phyloP scores from a whole-genome alignment of 169 alveolate genomes.

The Amoebophrya sp. region DNA sequence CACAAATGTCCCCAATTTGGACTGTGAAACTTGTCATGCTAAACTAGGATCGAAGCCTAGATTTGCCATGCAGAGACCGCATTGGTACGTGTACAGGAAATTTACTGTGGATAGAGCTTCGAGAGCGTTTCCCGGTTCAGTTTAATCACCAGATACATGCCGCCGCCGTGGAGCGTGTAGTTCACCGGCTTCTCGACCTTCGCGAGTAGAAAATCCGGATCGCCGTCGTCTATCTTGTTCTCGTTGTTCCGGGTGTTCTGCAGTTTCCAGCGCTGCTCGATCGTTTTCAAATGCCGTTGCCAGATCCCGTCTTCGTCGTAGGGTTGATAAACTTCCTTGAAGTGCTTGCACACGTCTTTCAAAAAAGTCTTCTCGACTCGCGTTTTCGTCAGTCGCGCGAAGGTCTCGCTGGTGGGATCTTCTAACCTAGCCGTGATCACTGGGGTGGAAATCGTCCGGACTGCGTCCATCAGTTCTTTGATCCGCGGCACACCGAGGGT shows the following conservation, averaged over 20 bases:
- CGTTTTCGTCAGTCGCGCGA: slow-evolving; percentile 71
- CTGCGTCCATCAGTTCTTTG: slow-evolving; percentile 95
- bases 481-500: slow-evolving; percentile 98
- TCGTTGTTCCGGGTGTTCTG: neutral
- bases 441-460: slow-evolving; percentile 91
- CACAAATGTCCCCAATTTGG: no score
- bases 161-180: slow-evolving; percentile 4
- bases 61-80: no score
- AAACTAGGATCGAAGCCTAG: no score
- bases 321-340: slow-evolving; percentile 79
- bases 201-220: no score
- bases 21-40: no score
- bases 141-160: slow-evolving; percentile 26
- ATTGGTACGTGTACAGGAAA: no score
- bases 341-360: slow-evolving; percentile 63
- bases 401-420: slow-evolving; percentile 56
- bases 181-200: neutral
- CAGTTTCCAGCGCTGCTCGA: neutral
- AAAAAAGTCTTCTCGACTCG: slow-evolving; percentile 64
- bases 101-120: neutral
- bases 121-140: slow-evolving; percentile 39
- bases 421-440: slow-evolving; percentile 78
- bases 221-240: no score
- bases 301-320: neutral
- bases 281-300: neutral